Conservation (phyloP, 108 stramenopile species). For the Fragilaria crotonensis region DNA sequence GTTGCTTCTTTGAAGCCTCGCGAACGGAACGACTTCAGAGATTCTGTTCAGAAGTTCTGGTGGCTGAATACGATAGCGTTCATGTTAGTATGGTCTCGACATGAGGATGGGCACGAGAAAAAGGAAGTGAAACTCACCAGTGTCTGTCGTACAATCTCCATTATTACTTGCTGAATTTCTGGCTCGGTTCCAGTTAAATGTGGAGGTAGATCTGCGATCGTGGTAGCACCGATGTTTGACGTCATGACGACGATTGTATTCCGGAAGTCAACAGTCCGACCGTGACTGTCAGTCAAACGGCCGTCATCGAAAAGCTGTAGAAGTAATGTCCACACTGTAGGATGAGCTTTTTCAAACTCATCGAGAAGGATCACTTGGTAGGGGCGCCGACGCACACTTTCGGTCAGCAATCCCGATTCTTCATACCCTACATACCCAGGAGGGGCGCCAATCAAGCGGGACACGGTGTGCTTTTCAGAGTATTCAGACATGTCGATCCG, state of each 20-base stretch:
- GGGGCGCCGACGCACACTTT: slow-evolving; percentile 66
- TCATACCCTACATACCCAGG: slow-evolving; percentile 60
- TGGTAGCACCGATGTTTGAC: slow-evolving; percentile 66
- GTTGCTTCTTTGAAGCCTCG: slow-evolving; percentile 59
- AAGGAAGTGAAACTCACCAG: too few species aligned
- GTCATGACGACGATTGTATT: slow-evolving; percentile 80
- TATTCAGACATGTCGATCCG: slow-evolving; percentile 89
- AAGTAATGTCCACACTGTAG: slow-evolving; percentile 78
- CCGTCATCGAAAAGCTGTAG: slow-evolving; percentile 82
- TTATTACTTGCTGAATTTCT: slow-evolving; percentile 63
- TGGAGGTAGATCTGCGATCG: slow-evolving; percentile 56
- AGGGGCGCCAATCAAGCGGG: slow-evolving; percentile 74
- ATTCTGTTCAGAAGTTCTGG: slow-evolving; percentile 79
- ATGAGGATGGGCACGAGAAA: too few species aligned
- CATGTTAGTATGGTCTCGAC: too few species aligned
- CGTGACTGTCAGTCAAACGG: slow-evolving; percentile 66
- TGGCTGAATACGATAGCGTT: too few species aligned
- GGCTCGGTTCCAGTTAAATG: slow-evolving; percentile 55
- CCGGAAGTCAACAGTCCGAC: slow-evolving; percentile 62
- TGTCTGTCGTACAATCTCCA: slow-evolving; percentile 60
- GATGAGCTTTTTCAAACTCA: slow-evolving; percentile 78
- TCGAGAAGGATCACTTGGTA: slow-evolving; percentile 82
- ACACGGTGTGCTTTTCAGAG: slow-evolving; percentile 72
- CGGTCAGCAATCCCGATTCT: slow-evolving; percentile 72
- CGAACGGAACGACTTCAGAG: slow-evolving; percentile 63